Base-by-base conservation (phyloP, 2,329 filamentous ascomycete genomes). In the Neurospora sp. region DNA sequence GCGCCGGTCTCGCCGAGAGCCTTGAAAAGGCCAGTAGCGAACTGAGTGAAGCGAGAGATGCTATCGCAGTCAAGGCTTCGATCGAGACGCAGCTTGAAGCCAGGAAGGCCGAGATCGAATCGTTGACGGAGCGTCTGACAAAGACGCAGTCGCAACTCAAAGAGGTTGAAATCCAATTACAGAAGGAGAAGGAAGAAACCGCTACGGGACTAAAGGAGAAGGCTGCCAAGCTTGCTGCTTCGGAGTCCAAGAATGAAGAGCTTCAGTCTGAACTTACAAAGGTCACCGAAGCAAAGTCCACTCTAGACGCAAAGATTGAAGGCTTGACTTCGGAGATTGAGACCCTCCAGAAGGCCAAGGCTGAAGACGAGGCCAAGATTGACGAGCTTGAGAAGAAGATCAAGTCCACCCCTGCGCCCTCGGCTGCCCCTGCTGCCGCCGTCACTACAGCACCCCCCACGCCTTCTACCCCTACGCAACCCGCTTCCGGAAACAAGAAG, bases 21-120 rank as follows among this genome's bases (percentile, higher is more conserved):
- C 80, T 94, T 1, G 91, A 93, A 77, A 86, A 86, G 68, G 86
- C 89, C 0, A 90, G 89, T 1, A 83, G 86, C 13, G 89, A 93
- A 74, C 81, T 93, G 7, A 85, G 74, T 71, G 82, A 85, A 71
- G 79, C 79, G 23, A 82, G 80, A 9, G 82, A 84, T 67, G 77
- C 79, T 10, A 75, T 76, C 17, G 78, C 79, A 2, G 77, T 78
- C 0, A 79, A 83, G 42, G 81, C 82, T 4, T 82, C 83, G 5
- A 76, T 87, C n/a, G 82, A 86, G 74, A 79, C 82, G 13, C 79
- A 87, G 72, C 78, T 88, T 4, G 81, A 84, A 67, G 81, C 82
- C 6, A 81, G 83, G 33, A 82, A 83, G 68, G 76, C 77, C 58
- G 83, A 87, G 70, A 83, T 88, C 58, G 80, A 81, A 17, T 80